Percentiles rank a stretch among this genome's conserved stretches.
phyloP scores from a whole-genome alignment of 495 filamentous ascomycete species.

The Lophiotrema nucula region DNA sequence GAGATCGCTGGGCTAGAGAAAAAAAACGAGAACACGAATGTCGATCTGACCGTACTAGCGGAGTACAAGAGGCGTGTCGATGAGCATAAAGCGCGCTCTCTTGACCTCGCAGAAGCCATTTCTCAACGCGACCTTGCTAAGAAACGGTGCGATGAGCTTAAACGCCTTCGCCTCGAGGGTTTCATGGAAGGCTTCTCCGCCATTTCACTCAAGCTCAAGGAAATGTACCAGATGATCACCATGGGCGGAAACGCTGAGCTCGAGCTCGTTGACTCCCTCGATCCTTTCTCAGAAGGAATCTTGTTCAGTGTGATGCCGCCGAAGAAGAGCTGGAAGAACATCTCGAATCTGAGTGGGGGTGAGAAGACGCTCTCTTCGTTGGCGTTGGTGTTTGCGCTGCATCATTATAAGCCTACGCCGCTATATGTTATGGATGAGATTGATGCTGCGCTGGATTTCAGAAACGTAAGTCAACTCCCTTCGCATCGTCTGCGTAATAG shows the following conservation, averaged over 20 bases:
- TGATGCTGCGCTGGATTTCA: slow-evolving; percentile 95
- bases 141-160: slow-evolving; percentile 84
- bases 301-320: slow-evolving; percentile 97
- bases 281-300: slow-evolving; percentile 96
- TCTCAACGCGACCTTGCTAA: slow-evolving; percentile 79
- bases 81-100: slow-evolving; percentile 77
- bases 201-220: slow-evolving; percentile 94
- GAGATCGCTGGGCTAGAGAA: slow-evolving; percentile 90
- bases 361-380: slow-evolving; percentile 95
- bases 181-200: slow-evolving; percentile 98
- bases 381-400: slow-evolving; percentile 92
- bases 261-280: slow-evolving; percentile 90
- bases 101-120: slow-evolving; percentile 75
- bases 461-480: slow-evolving; percentile 82
- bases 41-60: slow-evolving; percentile 86
- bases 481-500: background rate
- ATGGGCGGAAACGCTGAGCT: slow-evolving; percentile 99
- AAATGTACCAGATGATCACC: slow-evolving; percentile 99
- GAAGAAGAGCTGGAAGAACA: slow-evolving; percentile 99
- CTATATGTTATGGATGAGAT: slow-evolving; percentile 99
- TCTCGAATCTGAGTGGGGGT: slow-evolving; percentile 87
- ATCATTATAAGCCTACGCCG: slow-evolving; percentile 97
- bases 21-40: slow-evolving; percentile 82
- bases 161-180: slow-evolving; percentile 83
- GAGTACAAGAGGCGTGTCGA: slow-evolving; percentile 90